Conservation (phyloP, 192 early-diverging fungal species). For the Chytriomyces sp. region DNA sequence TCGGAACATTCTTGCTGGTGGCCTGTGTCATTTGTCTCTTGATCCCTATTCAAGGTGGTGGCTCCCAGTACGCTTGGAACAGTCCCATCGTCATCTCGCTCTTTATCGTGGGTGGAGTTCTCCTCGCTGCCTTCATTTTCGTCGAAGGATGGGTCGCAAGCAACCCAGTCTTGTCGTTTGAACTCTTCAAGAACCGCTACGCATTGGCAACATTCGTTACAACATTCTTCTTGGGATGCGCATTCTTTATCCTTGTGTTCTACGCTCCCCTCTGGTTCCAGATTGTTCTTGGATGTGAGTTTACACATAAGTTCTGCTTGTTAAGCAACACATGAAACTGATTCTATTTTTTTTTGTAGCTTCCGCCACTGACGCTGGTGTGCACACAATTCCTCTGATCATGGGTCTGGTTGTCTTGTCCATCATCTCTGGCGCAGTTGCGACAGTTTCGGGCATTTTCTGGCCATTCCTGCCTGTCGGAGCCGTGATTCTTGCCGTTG, state of each 20-base stretch:
- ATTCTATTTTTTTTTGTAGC: slow-evolving; percentile 31
- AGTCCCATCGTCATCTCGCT: slow-evolving; percentile 63
- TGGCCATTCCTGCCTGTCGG: slow-evolving; percentile 63
- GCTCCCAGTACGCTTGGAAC: slow-evolving; percentile 63
- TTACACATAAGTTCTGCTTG: not conserved
- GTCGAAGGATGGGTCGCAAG: slow-evolving; percentile 68
- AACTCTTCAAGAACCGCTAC: slow-evolving; percentile 58
- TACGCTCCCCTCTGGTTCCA: slow-evolving; percentile 69
- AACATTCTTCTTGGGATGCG: slow-evolving; percentile 43
- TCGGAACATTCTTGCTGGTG: slow-evolving; percentile 39
- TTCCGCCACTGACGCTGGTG: slow-evolving; percentile 68
- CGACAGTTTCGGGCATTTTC: slow-evolving; percentile 60
- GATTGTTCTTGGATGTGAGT: slow-evolving; percentile 63
- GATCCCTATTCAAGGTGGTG: slow-evolving; percentile 75
- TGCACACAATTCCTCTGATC: slow-evolving; percentile 73
- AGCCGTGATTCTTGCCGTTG: slow-evolving; percentile 51
- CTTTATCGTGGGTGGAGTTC: slow-evolving; percentile 64
- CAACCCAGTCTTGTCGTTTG: slow-evolving; percentile 71
- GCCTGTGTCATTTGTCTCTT: slow-evolving; percentile 58
- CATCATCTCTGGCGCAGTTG: slow-evolving; percentile 62
- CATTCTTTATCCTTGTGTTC: slow-evolving; percentile 39
- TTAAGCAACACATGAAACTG: not conserved
- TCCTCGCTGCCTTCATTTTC: slow-evolving; percentile 48
- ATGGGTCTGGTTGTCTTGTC: slow-evolving; percentile 58
- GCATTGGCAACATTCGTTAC: slow-evolving; percentile 28